A percentile compares a stretch with the other conserved stretches of the same genome.
These are phyloP conservation scores for Chlamydomonas reinhardtii DNA, from an alignment of 163 green algal species.

Conservation along the genomic window DNA sequence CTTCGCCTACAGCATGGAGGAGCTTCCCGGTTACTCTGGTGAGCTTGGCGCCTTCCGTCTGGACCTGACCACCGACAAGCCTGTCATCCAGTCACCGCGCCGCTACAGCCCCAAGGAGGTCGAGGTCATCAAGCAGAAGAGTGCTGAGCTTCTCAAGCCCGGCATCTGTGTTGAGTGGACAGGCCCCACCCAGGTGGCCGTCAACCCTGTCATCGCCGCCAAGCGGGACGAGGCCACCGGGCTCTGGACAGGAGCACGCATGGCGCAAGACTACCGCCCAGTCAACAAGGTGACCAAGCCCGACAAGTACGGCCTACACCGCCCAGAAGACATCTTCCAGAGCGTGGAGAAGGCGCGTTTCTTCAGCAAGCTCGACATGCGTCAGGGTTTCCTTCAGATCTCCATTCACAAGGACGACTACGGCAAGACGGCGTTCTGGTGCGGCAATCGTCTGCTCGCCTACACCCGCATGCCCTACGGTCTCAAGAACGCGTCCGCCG, in stretches of 20 bases:
- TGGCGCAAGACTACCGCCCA: background rate
- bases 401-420: background rate
- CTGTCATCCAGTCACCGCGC: background rate
- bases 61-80: background rate
- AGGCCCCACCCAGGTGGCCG: background rate
- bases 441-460: background rate
- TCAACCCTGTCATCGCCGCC: background rate
- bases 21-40: background rate
- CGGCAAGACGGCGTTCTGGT: conserved; percentile 20
- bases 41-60: background rate
- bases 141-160: background rate
- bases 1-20: background rate
- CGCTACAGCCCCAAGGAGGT: background rate
- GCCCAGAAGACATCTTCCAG: conserved; percentile 23
- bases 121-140: background rate
- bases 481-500: conserved; percentile 25
- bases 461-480: conserved; percentile 58
- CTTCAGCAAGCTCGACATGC: conserved; percentile 29
- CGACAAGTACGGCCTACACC: background rate
- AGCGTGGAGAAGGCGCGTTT: background rate
- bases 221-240: background rate
- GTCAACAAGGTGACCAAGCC: background rate
- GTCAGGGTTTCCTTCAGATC: conserved; percentile 47
- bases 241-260: background rate
- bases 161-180: background rate